Percentiles rank a stretch among this genome's conserved stretches.
Conservation (phyloP, 2,329 filamentous ascomycete genomes). For the Phaeophleospora eucalypticola region DNA sequence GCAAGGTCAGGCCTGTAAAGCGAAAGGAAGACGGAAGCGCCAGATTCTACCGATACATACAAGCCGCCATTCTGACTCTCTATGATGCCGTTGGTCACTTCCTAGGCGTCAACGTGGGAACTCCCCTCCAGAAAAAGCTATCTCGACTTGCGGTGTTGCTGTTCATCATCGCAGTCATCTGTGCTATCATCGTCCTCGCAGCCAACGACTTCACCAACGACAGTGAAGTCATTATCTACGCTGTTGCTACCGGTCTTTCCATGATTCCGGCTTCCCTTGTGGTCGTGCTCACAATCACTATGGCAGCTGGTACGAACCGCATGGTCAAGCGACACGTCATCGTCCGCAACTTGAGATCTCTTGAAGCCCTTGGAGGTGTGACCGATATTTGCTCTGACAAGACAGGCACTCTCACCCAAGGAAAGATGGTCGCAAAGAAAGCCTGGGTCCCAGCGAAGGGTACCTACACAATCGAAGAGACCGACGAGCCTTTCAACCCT, state of each 20-base stretch:
- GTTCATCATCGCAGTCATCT: constrained; percentile 68
- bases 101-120: constrained; percentile 68
- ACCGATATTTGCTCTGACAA: constrained; percentile 68
- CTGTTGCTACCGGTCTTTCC: constrained; percentile 56
- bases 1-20: constrained; percentile 38
- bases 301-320: constrained; percentile 57
- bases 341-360: constrained; percentile 60
- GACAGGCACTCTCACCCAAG: constrained; percentile 55
- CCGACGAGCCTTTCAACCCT: constrained; percentile 57
- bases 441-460: constrained; percentile 59
- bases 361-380: constrained; percentile 62
- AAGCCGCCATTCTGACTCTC: constrained; percentile 51
- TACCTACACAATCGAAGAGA: constrained; percentile 57
- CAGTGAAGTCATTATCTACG: constrained; percentile 62
- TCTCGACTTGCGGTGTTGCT: constrained; percentile 79
- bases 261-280: constrained; percentile 57
- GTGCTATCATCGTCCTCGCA: constrained; percentile 64
- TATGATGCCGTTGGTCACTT: constrained; percentile 59
- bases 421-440: constrained; percentile 61
- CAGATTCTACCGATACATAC: constrained; percentile 37
- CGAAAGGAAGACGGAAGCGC: constrained; percentile 34
- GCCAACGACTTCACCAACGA: constrained; percentile 57
- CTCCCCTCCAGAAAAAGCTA: constrained; percentile 78
- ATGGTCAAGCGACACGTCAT: constrained; percentile 64
- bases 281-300: constrained; percentile 37